Base-by-base conservation (phyloP, 345 rosid species). In the Rhizophora mangle region DNA sequence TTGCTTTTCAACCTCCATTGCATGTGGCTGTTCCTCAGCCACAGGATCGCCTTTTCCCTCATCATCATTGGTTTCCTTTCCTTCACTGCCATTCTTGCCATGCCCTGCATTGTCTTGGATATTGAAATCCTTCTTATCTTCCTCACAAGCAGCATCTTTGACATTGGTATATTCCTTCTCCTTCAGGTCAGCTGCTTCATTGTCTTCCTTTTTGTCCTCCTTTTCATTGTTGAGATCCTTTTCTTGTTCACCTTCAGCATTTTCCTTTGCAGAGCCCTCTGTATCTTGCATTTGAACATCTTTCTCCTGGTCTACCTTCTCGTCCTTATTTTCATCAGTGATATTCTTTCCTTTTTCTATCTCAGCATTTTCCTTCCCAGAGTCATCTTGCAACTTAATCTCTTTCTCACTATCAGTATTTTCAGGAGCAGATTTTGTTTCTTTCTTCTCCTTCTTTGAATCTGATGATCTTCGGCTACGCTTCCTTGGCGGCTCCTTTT, bases 401-500 rank as follows among this genome's bases (percentile, higher is more conserved):
- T 74, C 65, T 67, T 81, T 81, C 70, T 75, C 85, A 71, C 64
- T 74, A 67, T 83, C 73, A 3, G 74, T 30, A 26, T 80, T 77
- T 64, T 64, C 87, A 19, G 82, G 39, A 46, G 58, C 32, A 55
- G 77, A 74, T 66, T 75, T 83, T 10, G 63, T 43, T 66, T 79
- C 87, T 67, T 83, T 78, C 15, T 55, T 60, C 46, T 76, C 88
- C 80, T 83, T 89, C 83, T 84, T 86, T 7, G 83, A 79, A 60
- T 63, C 85, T 20, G 80, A 69, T 43, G 92, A 76, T 60, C 68
- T 85, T 20, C 88, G 80, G 78, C 80, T 74, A 24, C 87, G 80
- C 74, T 91, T 91, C 85, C 86, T 89, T 8, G 84, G 84, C 6
- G 88, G 85, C 72, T 85, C 89, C 70, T 83, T 87, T 34, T 83